Evolutionary conservation across 192 early-diverging fungal genomes (phyloP), one percentile per base, ranked within the genome.

Genomic region (Dissophora ornata): DNA sequence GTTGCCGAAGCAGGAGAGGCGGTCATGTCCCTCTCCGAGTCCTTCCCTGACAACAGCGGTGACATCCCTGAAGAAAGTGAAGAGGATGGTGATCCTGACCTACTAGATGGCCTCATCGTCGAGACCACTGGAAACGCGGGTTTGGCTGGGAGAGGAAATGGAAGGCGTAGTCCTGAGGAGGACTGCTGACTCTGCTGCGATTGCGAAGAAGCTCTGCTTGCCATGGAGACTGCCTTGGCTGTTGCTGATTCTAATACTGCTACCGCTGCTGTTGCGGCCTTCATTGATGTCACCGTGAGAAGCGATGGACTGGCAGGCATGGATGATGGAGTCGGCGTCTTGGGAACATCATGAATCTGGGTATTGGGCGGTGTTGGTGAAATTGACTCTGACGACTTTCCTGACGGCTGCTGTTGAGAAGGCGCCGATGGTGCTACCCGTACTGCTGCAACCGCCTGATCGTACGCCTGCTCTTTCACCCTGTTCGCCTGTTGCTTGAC

Each of bases 381-480:
- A 29, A 1, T 6, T 0, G 26, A 11, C 22, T 29, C 44, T 47
- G 66, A 57, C 1, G 36, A 24, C 16, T 38, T n/a, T 48, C 50
- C 26, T 38, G 52, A n/a, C 0, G 36, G 13, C 22, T 65, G 41
- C 13, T 28, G 32, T 36, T 41, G 57, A 15, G 44, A 44, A n/a
- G 34, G 21, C 9, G 48, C 18, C 29, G 57, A 53, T 22, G 57
- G 2, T 1, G 54, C 21, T 34, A 38, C 34, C 9, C 47, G 50
- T 1, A 67, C 63, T 1, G 73, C 73, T 22, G 59, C 73, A 19
- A 77, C 48, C 8, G 53, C 52, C 40, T 77, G 63, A 57, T 77
- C 73, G 21, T 77, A 77, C 8, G 73, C 73, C 34, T 67, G 64
- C 29, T 77, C 73, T 32, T 62, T 67, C 2, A 64, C 73, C 7